Conservation (phyloP, 768 basidiomycete genomes). For the Macrocybe gigantea region DNA sequence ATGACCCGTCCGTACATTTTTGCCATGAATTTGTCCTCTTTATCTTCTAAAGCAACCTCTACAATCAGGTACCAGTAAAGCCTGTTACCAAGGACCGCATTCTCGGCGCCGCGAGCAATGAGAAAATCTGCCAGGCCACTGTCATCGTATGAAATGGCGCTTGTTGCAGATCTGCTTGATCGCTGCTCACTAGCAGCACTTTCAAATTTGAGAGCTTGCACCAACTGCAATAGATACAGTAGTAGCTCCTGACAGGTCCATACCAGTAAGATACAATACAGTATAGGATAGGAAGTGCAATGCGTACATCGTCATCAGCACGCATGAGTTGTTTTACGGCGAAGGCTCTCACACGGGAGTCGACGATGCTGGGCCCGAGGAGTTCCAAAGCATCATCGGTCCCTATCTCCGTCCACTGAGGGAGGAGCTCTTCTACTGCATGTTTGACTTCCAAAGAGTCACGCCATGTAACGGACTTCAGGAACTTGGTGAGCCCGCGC, state of each 20-base stretch:
- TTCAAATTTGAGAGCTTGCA: conserved; percentile 97
- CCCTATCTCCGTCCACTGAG: conserved; percentile 96
- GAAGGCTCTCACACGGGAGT: conserved; percentile 89
- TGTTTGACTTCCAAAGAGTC: conserved; percentile 96
- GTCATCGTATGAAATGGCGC: conserved; percentile 81
- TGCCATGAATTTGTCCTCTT: conserved; percentile 78
- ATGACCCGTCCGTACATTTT: conserved; percentile 94
- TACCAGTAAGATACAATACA: conserved; percentile 2
- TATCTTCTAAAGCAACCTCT: conserved; percentile 85
- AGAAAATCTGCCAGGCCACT: conserved; percentile 93
- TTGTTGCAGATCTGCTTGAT: conserved; percentile 65
- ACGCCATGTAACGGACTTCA: conserved; percentile 96
- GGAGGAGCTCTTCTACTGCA: conserved; percentile 91
- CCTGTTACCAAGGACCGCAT: conserved; percentile 81
- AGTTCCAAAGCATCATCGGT: conserved; percentile 95
- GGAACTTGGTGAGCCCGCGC: conserved; percentile 92
- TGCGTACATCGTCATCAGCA: conserved; percentile 88
- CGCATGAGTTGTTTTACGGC: conserved; percentile 87
- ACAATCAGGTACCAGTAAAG: conserved; percentile 99
- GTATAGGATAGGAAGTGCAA: conserved; percentile 2
- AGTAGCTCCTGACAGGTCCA: conserved; percentile 66
- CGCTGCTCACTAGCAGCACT: conserved; percentile 72
- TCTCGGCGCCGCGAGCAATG: conserved; percentile 77
- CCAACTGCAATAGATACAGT: conserved; percentile 90
- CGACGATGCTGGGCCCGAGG: conserved; percentile 83